Evolutionary conservation across 345 rosid species (phyloP).

Genomic region (Hibiscus syriacus): DNA sequence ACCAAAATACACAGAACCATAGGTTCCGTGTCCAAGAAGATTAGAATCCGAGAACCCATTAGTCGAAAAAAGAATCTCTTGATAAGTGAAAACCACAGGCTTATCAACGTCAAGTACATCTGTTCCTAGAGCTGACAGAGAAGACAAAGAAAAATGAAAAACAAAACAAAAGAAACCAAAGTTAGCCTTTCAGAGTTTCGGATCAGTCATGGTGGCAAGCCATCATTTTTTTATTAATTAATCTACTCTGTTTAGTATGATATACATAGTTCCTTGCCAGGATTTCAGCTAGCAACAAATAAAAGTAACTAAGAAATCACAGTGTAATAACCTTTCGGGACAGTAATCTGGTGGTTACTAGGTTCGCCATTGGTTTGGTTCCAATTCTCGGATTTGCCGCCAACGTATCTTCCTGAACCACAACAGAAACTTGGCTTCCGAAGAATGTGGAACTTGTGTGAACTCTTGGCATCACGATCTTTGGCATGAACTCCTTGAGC

Average conservation of each 20-base stretch:
- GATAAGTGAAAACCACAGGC: slow-evolving; percentile 74
- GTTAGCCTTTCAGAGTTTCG: slow-evolving; percentile 8
- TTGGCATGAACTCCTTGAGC: slow-evolving; percentile 27
- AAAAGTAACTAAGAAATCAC: background rate
- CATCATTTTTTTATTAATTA: background rate
- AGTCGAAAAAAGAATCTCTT: slow-evolving; percentile 58
- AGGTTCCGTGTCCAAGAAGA: slow-evolving; percentile 91
- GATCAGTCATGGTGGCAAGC: background rate
- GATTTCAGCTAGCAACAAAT: slow-evolving; percentile 2
- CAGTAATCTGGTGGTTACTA: slow-evolving; percentile 48
- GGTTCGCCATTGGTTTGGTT: slow-evolving; percentile 58
- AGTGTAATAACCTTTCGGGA: slow-evolving; percentile 52
- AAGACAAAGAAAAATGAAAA: background rate
- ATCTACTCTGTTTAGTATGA: background rate
- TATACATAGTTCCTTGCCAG: background rate
- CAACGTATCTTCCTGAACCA: slow-evolving; percentile 71
- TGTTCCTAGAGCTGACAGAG: slow-evolving; percentile 49
- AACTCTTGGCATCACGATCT: slow-evolving; percentile 36
- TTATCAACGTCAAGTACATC: slow-evolving; percentile 75
- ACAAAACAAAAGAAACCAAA: slow-evolving; percentile 3
- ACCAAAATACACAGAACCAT: slow-evolving; percentile 87
- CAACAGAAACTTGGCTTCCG: slow-evolving; percentile 79
- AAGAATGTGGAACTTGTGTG: slow-evolving; percentile 76
- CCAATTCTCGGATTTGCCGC: slow-evolving; percentile 62
- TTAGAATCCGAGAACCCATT: slow-evolving; percentile 78